Evolutionary conservation across 306 rosid genomes (phyloP).

Genomic region (Oxytropis ochrocephala): DNA sequence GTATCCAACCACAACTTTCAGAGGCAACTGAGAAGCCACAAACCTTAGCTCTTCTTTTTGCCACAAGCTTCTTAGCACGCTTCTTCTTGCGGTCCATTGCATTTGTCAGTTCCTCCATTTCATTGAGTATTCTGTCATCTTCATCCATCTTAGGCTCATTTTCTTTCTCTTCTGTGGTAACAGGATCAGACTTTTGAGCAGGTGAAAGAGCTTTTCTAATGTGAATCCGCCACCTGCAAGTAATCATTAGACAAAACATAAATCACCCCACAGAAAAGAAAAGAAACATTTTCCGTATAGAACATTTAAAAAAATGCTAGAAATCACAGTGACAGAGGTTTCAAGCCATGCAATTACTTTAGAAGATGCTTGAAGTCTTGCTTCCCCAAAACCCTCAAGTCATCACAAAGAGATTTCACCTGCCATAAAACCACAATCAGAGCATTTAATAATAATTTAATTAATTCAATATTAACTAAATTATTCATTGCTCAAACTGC

Average conservation of each 20-base stretch:
- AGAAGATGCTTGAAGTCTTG: constrained; percentile 61
- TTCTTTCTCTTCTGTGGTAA: constrained; percentile 17
- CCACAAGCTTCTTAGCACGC: constrained; percentile 62
- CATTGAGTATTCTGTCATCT: constrained; percentile 71
- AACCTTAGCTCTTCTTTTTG: constrained; percentile 80
- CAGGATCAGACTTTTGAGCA: constrained; percentile 32
- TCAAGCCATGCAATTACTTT: constrained; percentile 25
- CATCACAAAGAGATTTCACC: constrained; percentile 84
- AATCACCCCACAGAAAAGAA: not conserved
- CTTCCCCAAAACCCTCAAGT: constrained; percentile 83
- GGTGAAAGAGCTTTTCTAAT: constrained; percentile 36
- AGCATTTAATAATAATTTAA: not conserved
- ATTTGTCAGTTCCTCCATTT: constrained; percentile 82
- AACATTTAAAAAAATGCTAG: not conserved
- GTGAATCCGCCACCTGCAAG: constrained; percentile 40
- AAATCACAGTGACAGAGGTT: not conserved
- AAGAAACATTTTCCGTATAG: not conserved
- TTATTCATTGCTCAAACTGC: not conserved
- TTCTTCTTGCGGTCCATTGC: constrained; percentile 81
- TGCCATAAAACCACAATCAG: constrained; percentile 28
- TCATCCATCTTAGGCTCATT: constrained; percentile 47
- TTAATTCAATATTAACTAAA: not conserved
- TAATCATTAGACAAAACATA: not conserved
- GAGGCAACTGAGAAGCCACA: not conserved
- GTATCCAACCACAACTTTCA: too few relatives aligned